Percentiles rank a stretch among this genome's conserved stretches.
These are phyloP conservation scores for Gautieria morchelliformis DNA, from an alignment of 768 basidiomycete genomes.

Conservation along the genomic window DNA sequence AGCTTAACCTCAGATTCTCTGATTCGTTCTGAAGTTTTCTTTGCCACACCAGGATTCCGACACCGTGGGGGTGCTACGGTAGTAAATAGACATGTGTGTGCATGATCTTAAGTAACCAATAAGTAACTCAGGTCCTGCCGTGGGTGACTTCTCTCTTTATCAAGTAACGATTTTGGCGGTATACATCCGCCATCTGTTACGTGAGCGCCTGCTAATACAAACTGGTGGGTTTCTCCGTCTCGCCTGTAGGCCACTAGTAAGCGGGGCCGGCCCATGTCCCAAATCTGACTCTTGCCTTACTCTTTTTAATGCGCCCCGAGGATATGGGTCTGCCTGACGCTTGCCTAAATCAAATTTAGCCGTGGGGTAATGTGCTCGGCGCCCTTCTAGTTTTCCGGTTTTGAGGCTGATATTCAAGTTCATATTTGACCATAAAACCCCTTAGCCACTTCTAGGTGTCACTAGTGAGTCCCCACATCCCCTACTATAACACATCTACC, in stretches of 20 bases:
- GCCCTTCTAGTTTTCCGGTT: neutral
- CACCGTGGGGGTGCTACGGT: neutral
- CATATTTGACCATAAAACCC: neutral
- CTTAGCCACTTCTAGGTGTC: neutral
- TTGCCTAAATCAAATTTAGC: neutral
- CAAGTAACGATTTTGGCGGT: neutral
- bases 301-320: neutral
- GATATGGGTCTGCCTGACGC: neutral
- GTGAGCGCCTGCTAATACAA: neutral
- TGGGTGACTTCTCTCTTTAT: neutral
- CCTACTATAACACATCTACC: neutral
- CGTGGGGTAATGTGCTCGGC: slow-evolving; percentile 2
- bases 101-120: no score
- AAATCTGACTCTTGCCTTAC: neutral
- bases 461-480: neutral
- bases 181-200: neutral
- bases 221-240: neutral
- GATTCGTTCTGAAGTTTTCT: neutral
- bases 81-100: neutral
- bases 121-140: neutral
- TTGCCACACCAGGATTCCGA: neutral
- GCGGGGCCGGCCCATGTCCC: neutral
- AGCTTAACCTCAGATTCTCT: neutral
- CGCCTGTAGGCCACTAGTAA: neutral
- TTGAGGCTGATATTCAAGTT: neutral